A percentile compares a stretch with the other conserved stretches of the same genome.
phyloP scores from a whole-genome alignment of 2,329 filamentous ascomycete genomes.

The Rosellinia necatrix region DNA sequence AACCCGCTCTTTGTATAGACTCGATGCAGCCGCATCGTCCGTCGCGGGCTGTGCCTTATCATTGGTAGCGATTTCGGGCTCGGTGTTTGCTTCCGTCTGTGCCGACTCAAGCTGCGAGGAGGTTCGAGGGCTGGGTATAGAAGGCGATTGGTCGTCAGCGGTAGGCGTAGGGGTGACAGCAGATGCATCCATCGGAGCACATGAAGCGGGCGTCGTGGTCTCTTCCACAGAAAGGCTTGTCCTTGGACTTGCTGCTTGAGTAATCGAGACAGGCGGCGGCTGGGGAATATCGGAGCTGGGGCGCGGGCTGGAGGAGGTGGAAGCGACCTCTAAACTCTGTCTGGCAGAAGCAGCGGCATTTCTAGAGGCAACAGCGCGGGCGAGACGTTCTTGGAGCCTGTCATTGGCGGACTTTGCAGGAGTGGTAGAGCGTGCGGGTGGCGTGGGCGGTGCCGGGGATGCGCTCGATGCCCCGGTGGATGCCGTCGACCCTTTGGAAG shows the following conservation, averaged over 20 bases:
- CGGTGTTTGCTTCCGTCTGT: background rate
- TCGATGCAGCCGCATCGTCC: slow-evolving; percentile 29
- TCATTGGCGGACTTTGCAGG: slow-evolving; percentile 74
- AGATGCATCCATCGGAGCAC: background rate
- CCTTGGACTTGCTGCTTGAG: slow-evolving; percentile 24
- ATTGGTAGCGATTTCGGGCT: background rate
- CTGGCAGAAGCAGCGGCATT: slow-evolving; percentile 55
- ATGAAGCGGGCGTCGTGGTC: background rate
- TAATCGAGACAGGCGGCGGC: slow-evolving; percentile 1
- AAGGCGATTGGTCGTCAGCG: background rate
- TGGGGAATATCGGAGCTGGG: slow-evolving; percentile 46
- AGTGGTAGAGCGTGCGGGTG: slow-evolving; percentile 38
- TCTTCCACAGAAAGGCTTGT: slow-evolving; percentile 32
- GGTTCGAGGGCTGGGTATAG: slow-evolving; percentile 19
- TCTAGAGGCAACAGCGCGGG: slow-evolving; percentile 82
- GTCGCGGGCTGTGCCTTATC: background rate
- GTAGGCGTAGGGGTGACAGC: background rate
- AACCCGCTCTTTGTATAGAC: slow-evolving; percentile 48
- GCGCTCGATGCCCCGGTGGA: slow-evolving; percentile 33
- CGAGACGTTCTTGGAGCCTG: slow-evolving; percentile 84
- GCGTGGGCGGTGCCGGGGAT: slow-evolving; percentile 30
- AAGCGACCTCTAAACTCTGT: slow-evolving; percentile 42
- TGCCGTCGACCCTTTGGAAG: slow-evolving; percentile 45
- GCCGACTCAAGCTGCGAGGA: slow-evolving; percentile 28
- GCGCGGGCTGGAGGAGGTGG: slow-evolving; percentile 47